Conservation (phyloP, 805 yeast genomes). For the Maudiozyma bulderi region DNA sequence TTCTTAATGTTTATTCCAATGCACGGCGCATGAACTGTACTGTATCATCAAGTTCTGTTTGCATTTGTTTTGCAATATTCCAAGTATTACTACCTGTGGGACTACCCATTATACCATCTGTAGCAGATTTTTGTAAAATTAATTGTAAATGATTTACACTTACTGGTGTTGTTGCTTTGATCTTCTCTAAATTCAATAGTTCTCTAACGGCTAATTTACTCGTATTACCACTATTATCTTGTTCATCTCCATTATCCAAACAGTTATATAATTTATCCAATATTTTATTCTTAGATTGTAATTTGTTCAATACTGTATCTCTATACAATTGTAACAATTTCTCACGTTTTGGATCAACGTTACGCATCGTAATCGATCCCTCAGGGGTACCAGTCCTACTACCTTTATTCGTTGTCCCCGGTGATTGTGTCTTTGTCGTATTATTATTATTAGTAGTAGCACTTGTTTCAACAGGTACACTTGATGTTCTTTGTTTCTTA, state of each 20-base stretch:
- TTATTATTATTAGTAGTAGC: no score
- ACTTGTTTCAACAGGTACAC: not conserved
- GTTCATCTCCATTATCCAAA: conserved; percentile 2
- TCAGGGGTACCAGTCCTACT: conserved; percentile 1
- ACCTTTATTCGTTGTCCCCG: not conserved
- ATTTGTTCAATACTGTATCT: conserved; percentile 26
- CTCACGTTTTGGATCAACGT: conserved; percentile 23
- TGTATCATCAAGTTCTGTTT: conserved; percentile 26
- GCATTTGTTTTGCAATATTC: conserved; percentile 22
- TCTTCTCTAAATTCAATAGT: conserved; percentile 12
- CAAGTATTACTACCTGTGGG: conserved; percentile 17
- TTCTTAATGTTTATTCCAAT: conserved; percentile 10
- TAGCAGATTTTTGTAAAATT: conserved; percentile 23
- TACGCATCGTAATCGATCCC: conserved; percentile 1
- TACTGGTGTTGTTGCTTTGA: conserved; percentile 20
- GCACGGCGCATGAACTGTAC: conserved; percentile 30
- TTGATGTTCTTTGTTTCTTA: not conserved
- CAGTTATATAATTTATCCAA: conserved; percentile 15
- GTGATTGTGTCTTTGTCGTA: not conserved
- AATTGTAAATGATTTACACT: conserved; percentile 27
- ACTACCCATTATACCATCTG: conserved; percentile 23
- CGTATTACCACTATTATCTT: not conserved
- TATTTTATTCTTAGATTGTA: conserved; percentile 19
- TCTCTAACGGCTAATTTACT: conserved; percentile 6
- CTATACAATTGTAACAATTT: conserved; percentile 24